Conservation (phyloP, 164 flowering plant genomes). For the Nymphaea colorata region DNA sequence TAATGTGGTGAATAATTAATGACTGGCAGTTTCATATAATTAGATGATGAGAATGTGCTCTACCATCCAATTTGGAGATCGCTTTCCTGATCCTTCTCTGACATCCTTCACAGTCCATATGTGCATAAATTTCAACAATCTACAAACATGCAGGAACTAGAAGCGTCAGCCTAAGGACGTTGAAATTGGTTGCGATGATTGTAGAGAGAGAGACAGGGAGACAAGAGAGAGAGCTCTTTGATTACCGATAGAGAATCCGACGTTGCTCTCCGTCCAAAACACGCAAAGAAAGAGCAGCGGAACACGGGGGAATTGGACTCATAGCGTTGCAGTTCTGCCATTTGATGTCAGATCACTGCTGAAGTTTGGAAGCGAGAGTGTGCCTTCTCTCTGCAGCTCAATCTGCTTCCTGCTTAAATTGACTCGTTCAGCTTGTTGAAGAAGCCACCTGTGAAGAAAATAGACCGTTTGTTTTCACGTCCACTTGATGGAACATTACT, state of each 20-base stretch:
- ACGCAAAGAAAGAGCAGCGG: neutral
- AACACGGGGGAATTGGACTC: too few species aligned
- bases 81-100: slow-evolving; percentile 55
- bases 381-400: too few species aligned
- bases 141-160: slow-evolving; percentile 3
- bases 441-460: too few species aligned
- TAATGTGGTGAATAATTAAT: neutral
- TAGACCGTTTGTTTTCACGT: too few species aligned
- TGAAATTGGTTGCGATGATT: neutral
- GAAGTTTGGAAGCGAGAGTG: too few species aligned
- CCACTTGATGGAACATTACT: too few species aligned
- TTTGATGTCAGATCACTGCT: too few species aligned
- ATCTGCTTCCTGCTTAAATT: too few species aligned
- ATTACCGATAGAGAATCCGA: neutral
- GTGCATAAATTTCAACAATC: slow-evolving; percentile 71
- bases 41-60: neutral
- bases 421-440: too few species aligned
- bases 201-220: neutral
- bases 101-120: slow-evolving; percentile 76
- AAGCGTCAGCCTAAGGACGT: neutral
- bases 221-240: neutral
- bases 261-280: neutral
- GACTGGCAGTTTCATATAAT: neutral
- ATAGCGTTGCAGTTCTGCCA: too few species aligned
- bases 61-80: slow-evolving; percentile 52